Conservation (phyloP, 768 basidiomycete genomes). For the Gyrodon lividus region DNA sequence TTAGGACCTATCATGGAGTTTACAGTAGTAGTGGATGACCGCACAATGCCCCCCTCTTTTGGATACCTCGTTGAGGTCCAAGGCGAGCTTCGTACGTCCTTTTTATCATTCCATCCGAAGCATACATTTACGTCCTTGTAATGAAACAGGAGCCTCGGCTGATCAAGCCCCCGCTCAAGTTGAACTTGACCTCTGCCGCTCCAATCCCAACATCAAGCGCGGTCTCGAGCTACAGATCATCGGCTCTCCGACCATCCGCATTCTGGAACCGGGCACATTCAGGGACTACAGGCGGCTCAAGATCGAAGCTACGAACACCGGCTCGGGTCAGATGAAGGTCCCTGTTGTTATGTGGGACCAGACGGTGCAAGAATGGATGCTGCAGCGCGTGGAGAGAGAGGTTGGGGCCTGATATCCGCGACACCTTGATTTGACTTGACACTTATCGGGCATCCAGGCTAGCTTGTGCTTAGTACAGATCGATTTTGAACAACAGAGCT, state of each 20-base stretch:
- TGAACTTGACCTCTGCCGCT: constrained; percentile 3
- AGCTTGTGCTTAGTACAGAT: too few relatives aligned
- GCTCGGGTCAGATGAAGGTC: constrained; percentile 18
- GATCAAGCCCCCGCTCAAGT: constrained; percentile 5
- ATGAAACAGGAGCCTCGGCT: not conserved
- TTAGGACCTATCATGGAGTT: constrained; percentile 14
- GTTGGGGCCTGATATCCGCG: not conserved
- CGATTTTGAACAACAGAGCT: too few relatives aligned
- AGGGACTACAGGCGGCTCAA: constrained; percentile 13
- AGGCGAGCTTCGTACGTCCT: constrained; percentile 6
- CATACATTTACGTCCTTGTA: not conserved
- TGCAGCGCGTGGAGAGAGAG: constrained; percentile 6
- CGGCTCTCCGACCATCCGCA: constrained; percentile 10
- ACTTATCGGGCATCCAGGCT: too few relatives aligned
- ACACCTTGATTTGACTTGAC: too few relatives aligned
- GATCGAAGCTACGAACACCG: constrained; percentile 5
- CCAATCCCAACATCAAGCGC: constrained; percentile 3
- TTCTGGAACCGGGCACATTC: constrained; percentile 18
- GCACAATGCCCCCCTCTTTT: not conserved
- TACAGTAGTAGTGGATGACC: constrained; percentile 19
- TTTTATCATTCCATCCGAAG: not conserved
- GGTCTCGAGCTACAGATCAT: not conserved
- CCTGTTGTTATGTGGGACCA: constrained; percentile 18
- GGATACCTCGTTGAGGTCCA: constrained; percentile 13
- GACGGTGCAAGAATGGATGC: constrained; percentile 15